Evolutionary conservation across 2,329 filamentous ascomycete species (phyloP), one percentile per base, ranked within the genome.

Genomic region (Aquanectria penicillioides): DNA sequence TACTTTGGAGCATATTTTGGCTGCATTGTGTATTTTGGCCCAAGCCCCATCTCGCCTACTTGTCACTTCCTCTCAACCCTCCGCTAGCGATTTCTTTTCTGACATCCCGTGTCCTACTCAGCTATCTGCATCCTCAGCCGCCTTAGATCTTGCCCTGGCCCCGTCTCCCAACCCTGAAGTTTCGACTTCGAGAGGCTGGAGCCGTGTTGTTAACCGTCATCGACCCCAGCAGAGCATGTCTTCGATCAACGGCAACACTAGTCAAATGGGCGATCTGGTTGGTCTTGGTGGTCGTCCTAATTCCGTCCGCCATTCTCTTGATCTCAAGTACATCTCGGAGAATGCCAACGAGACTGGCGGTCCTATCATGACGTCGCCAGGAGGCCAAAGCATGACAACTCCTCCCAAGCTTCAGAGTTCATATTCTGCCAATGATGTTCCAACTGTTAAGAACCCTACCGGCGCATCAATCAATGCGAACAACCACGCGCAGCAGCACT

Each of bases 381-480:
- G 77, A 22, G 84, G 73, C 56, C 81, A 84, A 59, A 75, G 76
- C 59, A 84, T 90, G 74, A 82, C 86, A 22, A 86, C 86, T 50
- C 86, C 90, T 29, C 87, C 89, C 25, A 93, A 92, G 80, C 77
- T 97, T 57, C 91, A 94, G 76, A 89, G 91, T 38, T 97, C 94
- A 0, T 97, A 92, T 79, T 97, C 95, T 9, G 88, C 92, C 51
- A 95, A 91, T 75, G 94, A 98, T 71, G 83, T 97, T 17, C 91
- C 93, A 5, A 96, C 93, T 7, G 81, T 93, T 71, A 97, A 95
- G 84, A 89, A 83, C 65, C 81, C 85, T 51, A 83, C 85, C 52
- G 82, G 78, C 43, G 75, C 83, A 43, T 70, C 72, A 28, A 71
- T 75, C 53, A 84, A 80, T 61, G 78, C 81, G 58, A 86, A 86